Conservation (phyloP, 2,329 filamentous ascomycete genomes). For the Trichoderma oligosporum region DNA sequence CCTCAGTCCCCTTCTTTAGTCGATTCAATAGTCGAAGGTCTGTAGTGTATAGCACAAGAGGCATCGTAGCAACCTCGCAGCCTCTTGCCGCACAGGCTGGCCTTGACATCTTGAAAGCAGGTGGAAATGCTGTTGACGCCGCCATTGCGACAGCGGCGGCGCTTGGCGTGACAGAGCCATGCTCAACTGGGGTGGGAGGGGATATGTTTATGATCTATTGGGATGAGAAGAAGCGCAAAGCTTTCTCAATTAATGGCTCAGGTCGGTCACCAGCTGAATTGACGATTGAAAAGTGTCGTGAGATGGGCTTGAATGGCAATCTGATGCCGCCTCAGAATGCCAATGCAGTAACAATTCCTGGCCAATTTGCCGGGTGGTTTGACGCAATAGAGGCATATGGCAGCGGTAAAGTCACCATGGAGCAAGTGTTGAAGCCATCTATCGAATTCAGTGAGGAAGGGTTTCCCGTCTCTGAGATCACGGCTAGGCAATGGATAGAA, state of each 20-base stretch:
- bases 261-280: not conserved
- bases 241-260: constrained; percentile 9
- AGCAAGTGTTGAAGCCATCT: not conserved
- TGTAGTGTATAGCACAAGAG: constrained; percentile 13
- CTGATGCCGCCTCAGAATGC: constrained; percentile 1
- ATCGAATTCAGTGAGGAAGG: constrained; percentile 15
- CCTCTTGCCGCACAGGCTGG: constrained; percentile 14
- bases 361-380: constrained; percentile 10
- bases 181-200: constrained; percentile 11
- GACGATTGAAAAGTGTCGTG: constrained; percentile 6
- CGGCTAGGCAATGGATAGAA: constrained; percentile 12
- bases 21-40: constrained; percentile 7
- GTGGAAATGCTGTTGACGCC: constrained; percentile 15
- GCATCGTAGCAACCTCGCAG: constrained; percentile 7
- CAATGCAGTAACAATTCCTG: constrained; percentile 9
- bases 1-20: constrained; percentile 6
- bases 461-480: constrained; percentile 5
- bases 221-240: constrained; percentile 7
- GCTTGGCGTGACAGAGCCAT: constrained; percentile 10
- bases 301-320: constrained; percentile 6
- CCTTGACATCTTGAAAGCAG: constrained; percentile 8
- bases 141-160: constrained; percentile 15
- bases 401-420: constrained; percentile 6
- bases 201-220: constrained; percentile 15
- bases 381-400: constrained; percentile 3